Conservation (phyloP, 257 asterid genomes). For the Henckelia pumila region DNA sequence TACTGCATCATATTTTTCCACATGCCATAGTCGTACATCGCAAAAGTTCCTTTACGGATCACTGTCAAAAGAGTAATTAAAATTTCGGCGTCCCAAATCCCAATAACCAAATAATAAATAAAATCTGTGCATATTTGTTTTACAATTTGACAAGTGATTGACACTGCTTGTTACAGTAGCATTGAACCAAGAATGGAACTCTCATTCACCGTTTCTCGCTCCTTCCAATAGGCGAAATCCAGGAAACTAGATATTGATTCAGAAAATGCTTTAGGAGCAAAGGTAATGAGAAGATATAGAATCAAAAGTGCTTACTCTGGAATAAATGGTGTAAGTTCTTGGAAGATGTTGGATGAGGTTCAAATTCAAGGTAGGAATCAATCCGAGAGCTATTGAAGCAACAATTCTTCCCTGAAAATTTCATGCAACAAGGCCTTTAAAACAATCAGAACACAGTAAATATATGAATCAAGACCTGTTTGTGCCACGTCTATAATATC, state of each 20-base stretch:
- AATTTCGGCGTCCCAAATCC: conserved; percentile 7
- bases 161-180: neutral
- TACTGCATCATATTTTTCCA: conserved; percentile 66
- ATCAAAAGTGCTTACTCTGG: conserved; percentile 62
- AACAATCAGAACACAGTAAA: conserved; percentile 8
- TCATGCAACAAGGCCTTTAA: conserved; percentile 7
- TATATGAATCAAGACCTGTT: neutral
- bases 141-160: neutral
- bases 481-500: neutral
- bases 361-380: conserved; percentile 72
- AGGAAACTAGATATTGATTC: conserved; percentile 6
- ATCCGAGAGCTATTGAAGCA: conserved; percentile 88
- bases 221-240: neutral
- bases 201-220: neutral
- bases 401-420: conserved; percentile 78
- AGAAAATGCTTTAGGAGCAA: neutral
- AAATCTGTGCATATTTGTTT: too few relatives aligned
- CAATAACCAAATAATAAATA: neutral
- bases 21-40: conserved; percentile 77
- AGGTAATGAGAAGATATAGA: conserved; percentile 18
- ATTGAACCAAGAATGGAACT: too few relatives aligned
- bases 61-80: conserved; percentile 46
- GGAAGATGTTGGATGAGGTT: conserved; percentile 90
- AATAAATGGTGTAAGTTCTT: conserved; percentile 88
- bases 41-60: conserved; percentile 86